Base-by-base conservation (phyloP, 2,329 filamentous ascomycete genomes). In the Fusarium sp. region DNA sequence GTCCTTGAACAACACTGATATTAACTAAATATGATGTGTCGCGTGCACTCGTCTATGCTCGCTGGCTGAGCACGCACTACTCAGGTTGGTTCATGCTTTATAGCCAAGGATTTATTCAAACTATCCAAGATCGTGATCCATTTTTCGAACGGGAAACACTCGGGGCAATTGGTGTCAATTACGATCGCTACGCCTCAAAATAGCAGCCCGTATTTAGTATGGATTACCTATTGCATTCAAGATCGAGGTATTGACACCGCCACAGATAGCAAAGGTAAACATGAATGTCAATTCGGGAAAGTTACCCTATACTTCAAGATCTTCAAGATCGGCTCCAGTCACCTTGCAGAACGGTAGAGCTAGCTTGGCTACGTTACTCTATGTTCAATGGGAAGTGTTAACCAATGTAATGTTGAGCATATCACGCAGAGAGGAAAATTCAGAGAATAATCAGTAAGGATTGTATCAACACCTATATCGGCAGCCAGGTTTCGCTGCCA, bases 401-500 rank as follows among this genome's bases (percentile, higher is more conserved):
- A 38, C 6, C 18, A 38, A n/a, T 38, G 6, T n/a, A 18, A n/a
- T 18, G 18, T n/a, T 38, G 34, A 12, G 18, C 34, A 38, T 12
- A 12, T 38, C 18, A 38, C 34, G 34, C 34, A 38, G 34, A 6
- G 18, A n/a, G 12, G 18, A 6, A 38, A 34, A 4, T 11, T n/a
- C 34, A 7, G 10, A 38, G 34, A 38, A 38, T 42, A 42, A 20
- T 38, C 32, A 57, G 20, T 52, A 46, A 60, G 27, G 22, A 59
- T 70, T 64, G 58, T 63, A 63, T 53, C 50, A 62, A 63, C 63
- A 61, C 61, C 69, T 55, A 58, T 47, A 51, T 55, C 44, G 55
- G 45, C 54, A 51, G 27, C 50, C 53, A 45, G 27, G 44, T 59
- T 58, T 43, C 62, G 66, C 63, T 50, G 51, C 61, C 73, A 52